Evolutionary conservation across 352 stramenopile species (phyloP).

Genomic region (Ophiocytium majus): DNA sequence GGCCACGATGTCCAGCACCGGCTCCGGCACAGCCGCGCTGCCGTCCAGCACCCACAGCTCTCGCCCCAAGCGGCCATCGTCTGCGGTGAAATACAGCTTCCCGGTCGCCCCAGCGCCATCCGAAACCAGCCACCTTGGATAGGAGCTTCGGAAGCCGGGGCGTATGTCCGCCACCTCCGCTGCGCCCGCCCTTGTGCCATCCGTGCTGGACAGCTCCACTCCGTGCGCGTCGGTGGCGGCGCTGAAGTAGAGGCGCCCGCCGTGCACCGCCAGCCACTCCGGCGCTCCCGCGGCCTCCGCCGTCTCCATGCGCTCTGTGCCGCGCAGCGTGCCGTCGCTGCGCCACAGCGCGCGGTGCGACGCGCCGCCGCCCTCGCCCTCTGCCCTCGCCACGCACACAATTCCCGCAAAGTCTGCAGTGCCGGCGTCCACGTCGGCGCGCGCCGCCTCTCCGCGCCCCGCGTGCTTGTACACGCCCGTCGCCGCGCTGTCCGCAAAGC

Average conservation of each 20-base stretch:
- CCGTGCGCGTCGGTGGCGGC: slow-evolving; percentile 64
- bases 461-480: slow-evolving; percentile 77
- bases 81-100: slow-evolving; percentile 58
- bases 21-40: slow-evolving; percentile 56
- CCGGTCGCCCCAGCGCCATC: slow-evolving; percentile 58
- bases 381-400: slow-evolving; percentile 64
- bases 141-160: slow-evolving; percentile 54
- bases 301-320: slow-evolving; percentile 66
- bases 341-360: slow-evolving; percentile 69
- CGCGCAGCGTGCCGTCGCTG: slow-evolving; percentile 71
- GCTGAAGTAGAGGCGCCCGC: slow-evolving; percentile 68
- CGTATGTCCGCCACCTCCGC: slow-evolving; percentile 61
- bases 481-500: slow-evolving; percentile 72
- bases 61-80: slow-evolving; percentile 56
- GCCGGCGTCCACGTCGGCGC: slow-evolving; percentile 50
- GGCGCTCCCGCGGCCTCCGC: slow-evolving; percentile 45
- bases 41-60: slow-evolving; percentile 64
- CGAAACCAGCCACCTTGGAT: slow-evolving; percentile 60
- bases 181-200: slow-evolving; percentile 65
- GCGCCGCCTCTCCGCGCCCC: slow-evolving; percentile 58
- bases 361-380: neutral
- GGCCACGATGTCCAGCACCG: slow-evolving; percentile 67
- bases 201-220: slow-evolving; percentile 67
- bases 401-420: slow-evolving; percentile 70
- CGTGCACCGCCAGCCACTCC: slow-evolving; percentile 61